These are phyloP conservation scores for Clonostachys rosea DNA, from an alignment of 2,329 filamentous ascomycete species.

Conservation along the genomic window DNA sequence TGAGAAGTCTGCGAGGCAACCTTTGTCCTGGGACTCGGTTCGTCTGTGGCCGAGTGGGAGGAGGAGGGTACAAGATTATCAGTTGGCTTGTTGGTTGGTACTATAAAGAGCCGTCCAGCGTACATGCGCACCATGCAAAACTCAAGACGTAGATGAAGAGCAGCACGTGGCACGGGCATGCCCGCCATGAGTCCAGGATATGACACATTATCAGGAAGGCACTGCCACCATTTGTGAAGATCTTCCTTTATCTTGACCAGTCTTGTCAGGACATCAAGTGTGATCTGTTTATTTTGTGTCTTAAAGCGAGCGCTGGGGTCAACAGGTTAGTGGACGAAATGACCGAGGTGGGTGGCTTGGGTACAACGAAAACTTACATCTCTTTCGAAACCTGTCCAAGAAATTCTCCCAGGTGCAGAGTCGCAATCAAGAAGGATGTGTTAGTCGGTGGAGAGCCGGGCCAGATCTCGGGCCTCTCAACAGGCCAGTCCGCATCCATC, in stretches of 20 bases:
- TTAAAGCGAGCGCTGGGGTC: slow-evolving; percentile 21
- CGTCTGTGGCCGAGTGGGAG: background rate
- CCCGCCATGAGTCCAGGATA: background rate
- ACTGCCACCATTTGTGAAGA: slow-evolving; percentile 30
- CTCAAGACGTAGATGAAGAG: slow-evolving; percentile 45
- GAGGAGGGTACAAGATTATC: background rate
- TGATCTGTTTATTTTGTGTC: slow-evolving; percentile 1
- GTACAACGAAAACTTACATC: slow-evolving; percentile 16
- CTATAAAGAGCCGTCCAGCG: slow-evolving; percentile 46
- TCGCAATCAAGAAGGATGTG: slow-evolving; percentile 39
- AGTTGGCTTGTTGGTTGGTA: background rate
- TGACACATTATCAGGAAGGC: slow-evolving; percentile 15
- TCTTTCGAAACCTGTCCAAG: slow-evolving; percentile 30
- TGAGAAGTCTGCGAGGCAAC: background rate
- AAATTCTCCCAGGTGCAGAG: slow-evolving; percentile 26
- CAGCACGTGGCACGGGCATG: slow-evolving; percentile 26
- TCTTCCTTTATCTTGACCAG: slow-evolving; percentile 28
- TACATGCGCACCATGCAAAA: slow-evolving; percentile 49
- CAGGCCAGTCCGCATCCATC: slow-evolving; percentile 47
- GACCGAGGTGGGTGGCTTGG: background rate
- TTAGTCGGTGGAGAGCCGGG: slow-evolving; percentile 31
- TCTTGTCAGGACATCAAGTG: slow-evolving; percentile 11
- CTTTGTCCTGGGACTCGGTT: background rate
- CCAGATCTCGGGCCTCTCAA: slow-evolving; percentile 36
- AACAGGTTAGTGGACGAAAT: background rate